Evolutionary conservation across 208 protist species (phyloP), one percentile per base, ranked within the genome.

Genomic region (Trypanosoma rangeli): DNA sequence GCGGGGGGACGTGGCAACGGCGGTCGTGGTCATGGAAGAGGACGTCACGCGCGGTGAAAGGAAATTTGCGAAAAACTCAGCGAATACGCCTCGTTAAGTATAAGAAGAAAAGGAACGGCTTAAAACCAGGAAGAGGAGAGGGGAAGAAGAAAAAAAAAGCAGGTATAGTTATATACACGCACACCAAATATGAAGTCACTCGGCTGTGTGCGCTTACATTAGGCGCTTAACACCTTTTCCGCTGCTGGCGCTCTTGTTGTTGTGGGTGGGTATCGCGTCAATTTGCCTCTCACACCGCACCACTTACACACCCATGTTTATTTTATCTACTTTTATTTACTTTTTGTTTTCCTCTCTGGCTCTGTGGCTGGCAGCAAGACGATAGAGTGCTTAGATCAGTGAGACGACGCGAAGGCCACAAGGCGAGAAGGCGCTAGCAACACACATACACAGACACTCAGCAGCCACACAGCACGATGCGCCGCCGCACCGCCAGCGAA

Each of bases 161-260:
- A 55, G 22, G 5, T 26, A 90, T 71, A 54, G 15, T 8, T 46
- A 46, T n/a, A n/a, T n/a, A n/a, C n/a, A n/a, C n/a, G n/a, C n/a
- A n/a, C n/a, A n/a, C n/a, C n/a, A n/a, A 42, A 10, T 42, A 4
- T 16, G 12, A 50, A 50, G 3, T 50, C 12, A 50, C 7, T 50
- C 20, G 46, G 46, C n/a, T 42, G 37, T 50, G 46, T 50, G 46
- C 3, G 20, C 7, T 3, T n/a, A n/a, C 20, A 50, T 50, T 50
- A 15, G 7, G 46, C 46, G 20, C 10, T 50, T 22, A 50, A 50
- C 12, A 50, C 16, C 46, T 50, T 42, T 42, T n/a, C n/a, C n/a
- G n/a, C n/a, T n/a, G n/a, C n/a, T n/a, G n/a, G n/a, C n/a, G n/a
- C 7, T 42, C 7, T 42, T 4, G 37, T 42, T 42, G 37, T 42